Base-by-base conservation (phyloP, 176 grass and related monocot species). In the Bonia amplexicaulis region DNA sequence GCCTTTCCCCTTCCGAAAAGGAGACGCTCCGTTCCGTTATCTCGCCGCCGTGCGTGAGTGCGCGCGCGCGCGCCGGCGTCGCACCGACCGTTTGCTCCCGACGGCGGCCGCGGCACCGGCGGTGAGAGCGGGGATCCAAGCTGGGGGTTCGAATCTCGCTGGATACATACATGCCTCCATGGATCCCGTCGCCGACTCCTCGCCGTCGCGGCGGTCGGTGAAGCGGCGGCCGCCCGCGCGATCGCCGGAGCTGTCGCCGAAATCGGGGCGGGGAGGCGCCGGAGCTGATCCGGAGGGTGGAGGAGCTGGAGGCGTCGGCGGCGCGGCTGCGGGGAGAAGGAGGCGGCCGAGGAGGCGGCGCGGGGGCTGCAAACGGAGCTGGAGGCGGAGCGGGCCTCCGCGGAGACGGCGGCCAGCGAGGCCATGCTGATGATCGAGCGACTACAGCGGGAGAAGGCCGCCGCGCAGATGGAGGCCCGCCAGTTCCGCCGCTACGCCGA, bases 351-450 rank as follows among this genome's bases (percentile, higher is more conserved):
- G 69, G 79, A 48, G 16, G 84, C 84, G 33, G 92, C 83, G 41
- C 86, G 67, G 2, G 81, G 62, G 33, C 66, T 94, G 69, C 86
- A 66, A 12, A 17, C 45, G 23, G 95, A 97, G 37, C 87, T 97
- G n/a, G 95, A 94, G 66, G 90, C 91, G 9, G 92, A 93, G 88
- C 90, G 88, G 45, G 88, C 86, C 3, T 88, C 95, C 2, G 83
- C 95, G 6, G 86, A 91, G 57, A 91, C 95, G 11, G 95, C 92
- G 0, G 53, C 92, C 52, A 97, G 74, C 72, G 95, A 94, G 84
- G 89, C 95, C 9, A 93, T 97, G 92, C 89, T 91, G 69, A 97
- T 97, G 95, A 97, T 97, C 74, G 76, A 88, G 77, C 92, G 92
- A 14, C 87, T 97, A 73, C 92, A 97, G 80, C 84, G 90, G 12